phyloP scores from a whole-genome alignment of 306 rosid genomes.

The Urtica urens region DNA sequence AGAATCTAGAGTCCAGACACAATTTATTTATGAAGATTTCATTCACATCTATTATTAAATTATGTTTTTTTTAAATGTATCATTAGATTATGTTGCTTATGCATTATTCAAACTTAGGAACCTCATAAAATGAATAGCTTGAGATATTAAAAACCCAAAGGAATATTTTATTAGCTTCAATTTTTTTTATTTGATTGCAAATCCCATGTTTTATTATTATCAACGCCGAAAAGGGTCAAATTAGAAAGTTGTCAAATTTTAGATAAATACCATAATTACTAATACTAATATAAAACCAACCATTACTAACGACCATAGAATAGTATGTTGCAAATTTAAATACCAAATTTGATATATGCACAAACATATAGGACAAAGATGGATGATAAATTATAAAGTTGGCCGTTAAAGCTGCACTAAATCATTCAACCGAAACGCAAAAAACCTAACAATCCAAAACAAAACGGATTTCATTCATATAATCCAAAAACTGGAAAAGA shows the following conservation, averaged over 20 bases:
- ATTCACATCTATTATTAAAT: too few relatives aligned
- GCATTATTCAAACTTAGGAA: neutral
- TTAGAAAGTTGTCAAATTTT: too few relatives aligned
- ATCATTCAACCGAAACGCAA: neutral
- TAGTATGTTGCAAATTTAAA: too few relatives aligned
- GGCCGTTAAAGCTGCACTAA: constrained; percentile 3
- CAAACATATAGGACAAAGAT: neutral
- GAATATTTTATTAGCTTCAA: neutral
- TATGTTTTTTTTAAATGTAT: neutral
- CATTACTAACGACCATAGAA: too few relatives aligned
- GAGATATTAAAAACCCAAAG: neutral
- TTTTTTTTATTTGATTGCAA: too few relatives aligned
- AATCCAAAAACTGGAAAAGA: neutral
- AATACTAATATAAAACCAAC: too few relatives aligned
- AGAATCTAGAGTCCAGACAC: too few relatives aligned
- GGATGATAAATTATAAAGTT: neutral
- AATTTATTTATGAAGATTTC: too few relatives aligned
- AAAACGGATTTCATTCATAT: neutral
- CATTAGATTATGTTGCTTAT: neutral
- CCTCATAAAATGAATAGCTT: neutral
- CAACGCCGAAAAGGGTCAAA: neutral
- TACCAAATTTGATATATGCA: neutral
- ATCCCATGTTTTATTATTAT: too few relatives aligned
- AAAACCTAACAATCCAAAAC: neutral
- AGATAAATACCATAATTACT: too few relatives aligned